Conservation (phyloP, 2,329 filamentous ascomycete genomes). For the Penicillium freii region DNA sequence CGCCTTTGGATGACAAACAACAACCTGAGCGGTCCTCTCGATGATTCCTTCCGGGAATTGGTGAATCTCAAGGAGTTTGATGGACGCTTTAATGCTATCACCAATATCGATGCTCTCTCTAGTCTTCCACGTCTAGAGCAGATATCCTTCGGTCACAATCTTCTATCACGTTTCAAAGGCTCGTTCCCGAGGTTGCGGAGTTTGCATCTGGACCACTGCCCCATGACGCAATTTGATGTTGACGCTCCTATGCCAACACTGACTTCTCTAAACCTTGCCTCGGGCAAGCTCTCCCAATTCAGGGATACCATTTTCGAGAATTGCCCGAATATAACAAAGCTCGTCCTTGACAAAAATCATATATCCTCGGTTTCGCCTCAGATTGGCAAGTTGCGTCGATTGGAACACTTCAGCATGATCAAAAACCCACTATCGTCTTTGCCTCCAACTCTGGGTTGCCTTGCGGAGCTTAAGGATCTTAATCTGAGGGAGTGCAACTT, state of each 20-base stretch:
- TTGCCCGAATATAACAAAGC: conserved; percentile 79
- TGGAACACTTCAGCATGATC: conserved; percentile 92
- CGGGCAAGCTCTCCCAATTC: conserved; percentile 84
- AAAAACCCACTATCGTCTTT: conserved; percentile 84
- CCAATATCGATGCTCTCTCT: conserved; percentile 82
- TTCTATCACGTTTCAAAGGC: conserved; percentile 83
- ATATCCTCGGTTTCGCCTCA: conserved; percentile 85
- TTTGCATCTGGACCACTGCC: conserved; percentile 89
- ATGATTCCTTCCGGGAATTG: conserved; percentile 69
- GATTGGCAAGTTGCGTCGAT: conserved; percentile 74
- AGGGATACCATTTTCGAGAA: conserved; percentile 83
- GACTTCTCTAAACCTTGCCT: conserved; percentile 83
- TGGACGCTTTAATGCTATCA: conserved; percentile 87
- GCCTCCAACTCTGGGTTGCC: conserved; percentile 81
- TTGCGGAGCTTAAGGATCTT: conserved; percentile 78
- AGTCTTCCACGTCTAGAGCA: conserved; percentile 83
- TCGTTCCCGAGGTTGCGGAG: conserved; percentile 81
- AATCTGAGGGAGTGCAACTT: conserved; percentile 94
- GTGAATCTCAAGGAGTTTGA: conserved; percentile 83
- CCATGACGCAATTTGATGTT: conserved; percentile 89
- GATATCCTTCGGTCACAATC: conserved; percentile 87
- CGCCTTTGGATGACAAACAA: conserved; percentile 96
- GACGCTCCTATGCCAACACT: conserved; percentile 73
- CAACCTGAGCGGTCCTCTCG: conserved; percentile 72
- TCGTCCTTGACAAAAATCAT: conserved; percentile 92